A percentile compares a stretch with the other conserved stretches of the same genome.
phyloP scores from a whole-genome alignment of 257 asterid genomes.

The Ocimum tenuiflorum region DNA sequence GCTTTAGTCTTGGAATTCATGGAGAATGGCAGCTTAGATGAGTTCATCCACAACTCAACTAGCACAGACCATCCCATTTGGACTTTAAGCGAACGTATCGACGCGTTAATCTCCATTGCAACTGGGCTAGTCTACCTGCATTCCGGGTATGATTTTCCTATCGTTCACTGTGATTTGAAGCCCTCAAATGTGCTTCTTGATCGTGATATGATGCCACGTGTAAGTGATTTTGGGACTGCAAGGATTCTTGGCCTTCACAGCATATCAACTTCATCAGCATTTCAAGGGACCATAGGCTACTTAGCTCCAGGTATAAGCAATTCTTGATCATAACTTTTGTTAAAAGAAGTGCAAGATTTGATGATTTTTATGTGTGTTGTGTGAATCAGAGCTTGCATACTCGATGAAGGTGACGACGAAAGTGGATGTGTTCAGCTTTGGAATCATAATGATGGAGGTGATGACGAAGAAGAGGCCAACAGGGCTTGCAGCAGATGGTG shows the following conservation, averaged over 20 bases:
- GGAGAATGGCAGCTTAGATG: conserved; percentile 79
- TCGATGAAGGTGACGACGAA: conserved; percentile 66
- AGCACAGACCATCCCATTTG: conserved; percentile 16
- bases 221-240: conserved; percentile 86
- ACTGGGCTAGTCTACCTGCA: conserved; percentile 61
- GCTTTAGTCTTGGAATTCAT: conserved; percentile 67
- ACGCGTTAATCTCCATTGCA: conserved; percentile 51
- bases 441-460: conserved; percentile 64
- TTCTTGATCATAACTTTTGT: background rate
- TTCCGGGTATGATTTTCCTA: conserved; percentile 62
- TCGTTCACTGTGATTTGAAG: conserved; percentile 84
- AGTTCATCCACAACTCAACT: conserved; percentile 33
- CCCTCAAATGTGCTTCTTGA: conserved; percentile 80
- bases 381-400: conserved; percentile 63
- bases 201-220: conserved; percentile 45
- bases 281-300: conserved; percentile 92
- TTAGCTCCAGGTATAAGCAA: conserved; percentile 62
- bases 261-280: conserved; percentile 48
- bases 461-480: conserved; percentile 72
- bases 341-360: too few species aligned
- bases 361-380: background rate
- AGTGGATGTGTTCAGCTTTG: conserved; percentile 81
- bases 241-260: conserved; percentile 57
- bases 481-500: conserved; percentile 44
- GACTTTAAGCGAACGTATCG: conserved; percentile 43